These are phyloP conservation scores for Millerozyma miso DNA, from an alignment of 805 yeast genomes.

Conservation along the genomic window DNA sequence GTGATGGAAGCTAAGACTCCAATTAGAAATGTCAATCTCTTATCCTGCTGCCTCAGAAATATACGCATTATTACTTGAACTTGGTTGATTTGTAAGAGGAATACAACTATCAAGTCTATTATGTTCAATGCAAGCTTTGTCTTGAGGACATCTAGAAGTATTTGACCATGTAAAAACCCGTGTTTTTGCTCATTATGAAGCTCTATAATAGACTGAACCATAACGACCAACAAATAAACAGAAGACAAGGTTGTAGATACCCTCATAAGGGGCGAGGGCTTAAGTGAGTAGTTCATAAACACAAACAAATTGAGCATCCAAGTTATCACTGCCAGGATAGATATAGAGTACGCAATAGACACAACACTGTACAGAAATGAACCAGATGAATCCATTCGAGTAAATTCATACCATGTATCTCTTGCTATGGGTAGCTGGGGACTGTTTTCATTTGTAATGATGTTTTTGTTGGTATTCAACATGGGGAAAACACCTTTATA, in stretches of 20 bases:
- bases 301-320: conserved; percentile 60
- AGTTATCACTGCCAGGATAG: conserved; percentile 62
- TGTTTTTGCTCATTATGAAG: conserved; percentile 45
- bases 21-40: conserved; percentile 53
- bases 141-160: conserved; percentile 43
- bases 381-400: conserved; percentile 31
- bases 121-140: conserved; percentile 44
- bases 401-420: conserved; percentile 47
- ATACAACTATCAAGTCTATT: conserved; percentile 54
- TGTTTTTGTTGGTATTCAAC: conserved; percentile 35
- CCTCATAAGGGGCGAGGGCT: conserved; percentile 51
- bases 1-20: conserved; percentile 51
- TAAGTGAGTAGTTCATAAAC: conserved; percentile 60
- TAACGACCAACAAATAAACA: conserved; percentile 48
- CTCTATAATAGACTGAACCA: conserved; percentile 43
- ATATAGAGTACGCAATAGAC: conserved; percentile 57
- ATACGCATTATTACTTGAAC: conserved; percentile 67
- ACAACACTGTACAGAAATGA: conserved; percentile 53
- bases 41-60: conserved; percentile 65
- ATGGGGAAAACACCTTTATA: conserved; percentile 29
- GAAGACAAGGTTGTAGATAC: conserved; percentile 51
- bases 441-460: conserved; percentile 21
- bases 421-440: conserved; percentile 40
- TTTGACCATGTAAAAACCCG: conserved; percentile 42
- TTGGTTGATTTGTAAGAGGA: conserved; percentile 61